Conservation (phyloP, 73 alveolate genomes). For the Uronychia binucleata region DNA sequence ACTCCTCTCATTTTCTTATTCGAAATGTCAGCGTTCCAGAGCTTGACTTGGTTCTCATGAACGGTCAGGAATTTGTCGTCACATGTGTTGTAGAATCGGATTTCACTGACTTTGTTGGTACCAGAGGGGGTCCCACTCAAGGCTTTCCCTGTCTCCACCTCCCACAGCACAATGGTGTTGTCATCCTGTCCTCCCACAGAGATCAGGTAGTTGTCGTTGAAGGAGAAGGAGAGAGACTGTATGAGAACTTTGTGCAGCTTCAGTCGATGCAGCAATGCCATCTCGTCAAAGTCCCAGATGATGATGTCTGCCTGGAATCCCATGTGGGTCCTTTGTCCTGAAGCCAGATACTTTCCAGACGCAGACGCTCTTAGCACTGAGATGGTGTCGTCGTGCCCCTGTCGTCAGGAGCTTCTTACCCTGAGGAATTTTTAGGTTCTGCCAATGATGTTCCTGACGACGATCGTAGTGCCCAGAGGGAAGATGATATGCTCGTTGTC, state of each 20-base stretch:
- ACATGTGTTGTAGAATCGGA: slow-evolving; percentile 78
- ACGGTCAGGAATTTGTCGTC: slow-evolving; percentile 82
- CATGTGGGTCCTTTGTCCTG: slow-evolving; percentile 89
- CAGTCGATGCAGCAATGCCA: slow-evolving; percentile 83
- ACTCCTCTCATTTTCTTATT: slow-evolving; percentile 73
- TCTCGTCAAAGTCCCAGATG: slow-evolving; percentile 92
- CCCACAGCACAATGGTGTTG: slow-evolving; percentile 92
- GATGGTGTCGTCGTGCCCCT: slow-evolving; percentile 91
- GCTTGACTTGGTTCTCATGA: slow-evolving; percentile 79
- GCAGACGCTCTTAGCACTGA: slow-evolving; percentile 83
- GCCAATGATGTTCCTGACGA: slow-evolving; percentile 83
- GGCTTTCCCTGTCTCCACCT: slow-evolving; percentile 89
- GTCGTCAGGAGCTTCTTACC: slow-evolving; percentile 26
- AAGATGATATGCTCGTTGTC: slow-evolving; percentile 94
- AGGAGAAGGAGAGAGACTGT: slow-evolving; percentile 88
- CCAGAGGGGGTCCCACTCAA: slow-evolving; percentile 91
- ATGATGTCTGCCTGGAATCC: slow-evolving; percentile 94
- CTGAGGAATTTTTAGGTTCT: slow-evolving; percentile 64
- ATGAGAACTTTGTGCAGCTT: slow-evolving; percentile 90
- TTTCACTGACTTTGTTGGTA: slow-evolving; percentile 82
- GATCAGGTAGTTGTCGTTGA: slow-evolving; percentile 91
- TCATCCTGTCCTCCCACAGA: slow-evolving; percentile 97
- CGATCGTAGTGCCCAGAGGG: slow-evolving; percentile 94
- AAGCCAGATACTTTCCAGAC: slow-evolving; percentile 87
- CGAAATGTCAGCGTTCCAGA: slow-evolving; percentile 84